Base-by-base conservation (phyloP, 305 asterid genomes). In the Fraxinus latifolia region DNA sequence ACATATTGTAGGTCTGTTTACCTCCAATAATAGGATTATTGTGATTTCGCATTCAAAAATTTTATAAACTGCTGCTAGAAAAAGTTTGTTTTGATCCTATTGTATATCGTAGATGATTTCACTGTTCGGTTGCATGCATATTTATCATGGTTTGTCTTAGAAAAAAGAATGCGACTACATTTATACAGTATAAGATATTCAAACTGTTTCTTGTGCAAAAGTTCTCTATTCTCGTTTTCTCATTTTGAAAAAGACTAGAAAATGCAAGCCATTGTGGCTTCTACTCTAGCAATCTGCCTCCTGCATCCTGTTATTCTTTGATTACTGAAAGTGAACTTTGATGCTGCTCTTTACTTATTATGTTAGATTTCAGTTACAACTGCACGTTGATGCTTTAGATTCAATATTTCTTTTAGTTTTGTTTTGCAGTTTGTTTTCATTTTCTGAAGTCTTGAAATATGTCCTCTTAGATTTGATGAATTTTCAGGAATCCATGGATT, bases 121-220 rank as follows among this genome's bases (percentile, higher is more conserved):
- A 78, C 29, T 42, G 36, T 75, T 62, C 32, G 58, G 60, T 32
- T 77, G 76, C 73, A 70, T 58, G 74, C 70, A 39, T 80, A 55
- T 29, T 53, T 4, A 23, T 65, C 73, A 27, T 11, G 36, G 15
- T 67, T 67, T 27, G 17, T 67, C n/a, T 67, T 21, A 2, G 65
- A 70, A 68, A 58, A 78, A 55, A 60, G 70, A 25, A 21, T 29
- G 60, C 37, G 53, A 33, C 74, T 68, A 32, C 33, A 15, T 65
- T 33, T 5, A 39, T 34, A 53, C 78, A 76, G 3, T 53, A 11
- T 19, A 60, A 73, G 37, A 58, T 58, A 58, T 50, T 83, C 47
- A 23, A 55, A 67, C 71, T 65, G 31, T 37, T 79, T 67, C 31
- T 67, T 65, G 33, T 19, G 12, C 17, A 14, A 17, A 36, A 32